Evolutionary conservation across 352 stramenopile species (phyloP), one percentile per base, ranked within the genome.

Genomic region (Peronosclerospora sorghi): DNA sequence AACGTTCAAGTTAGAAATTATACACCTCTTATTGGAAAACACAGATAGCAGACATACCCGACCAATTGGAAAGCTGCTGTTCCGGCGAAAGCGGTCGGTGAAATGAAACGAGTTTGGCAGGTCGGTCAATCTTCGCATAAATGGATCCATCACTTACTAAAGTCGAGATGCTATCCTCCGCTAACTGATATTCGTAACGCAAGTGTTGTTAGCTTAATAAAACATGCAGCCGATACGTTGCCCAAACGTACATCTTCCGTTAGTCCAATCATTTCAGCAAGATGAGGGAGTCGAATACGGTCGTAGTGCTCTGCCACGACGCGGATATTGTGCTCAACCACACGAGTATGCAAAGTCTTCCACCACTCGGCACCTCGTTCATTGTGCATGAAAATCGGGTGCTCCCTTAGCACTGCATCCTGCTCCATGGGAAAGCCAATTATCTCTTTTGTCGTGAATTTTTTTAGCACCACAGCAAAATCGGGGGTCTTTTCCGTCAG

Each of bases 291-390:
- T 34, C 82, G 78, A 45, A 98, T 98, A 36, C 93, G 92, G 42
- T 94, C 76, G 62, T 98, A 99, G 68, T 98, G 97, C 30, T 87
- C 65, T 1, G 92, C 73, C 8, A 94, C 72, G 8, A 98, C 74
- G 30, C 95, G 86, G 46, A 98, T 94, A 69, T 99, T 98, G 82
- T 98, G 93, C 67, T 99, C 89, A 12, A 96, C 88, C 29, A 98
- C 92, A 35, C 95, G 83, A 27, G 68, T 86, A 58, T 96, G 81
- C 20, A 98, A 87, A 15, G 62, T 68, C 44, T 83, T 74, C 35
- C 83, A 73, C 92, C 93, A 98, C 51, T 94, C 76, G 13, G 63
- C 47, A 26, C 66, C 68, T 24, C 71, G 71, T 47, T 78, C 74
- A 1, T 57, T 55, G 45, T 95, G 67, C 13, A 65, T 70, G 52